Base-by-base conservation (phyloP, 1,284 basidiomycete species). In the Malassezia psittaci region DNA sequence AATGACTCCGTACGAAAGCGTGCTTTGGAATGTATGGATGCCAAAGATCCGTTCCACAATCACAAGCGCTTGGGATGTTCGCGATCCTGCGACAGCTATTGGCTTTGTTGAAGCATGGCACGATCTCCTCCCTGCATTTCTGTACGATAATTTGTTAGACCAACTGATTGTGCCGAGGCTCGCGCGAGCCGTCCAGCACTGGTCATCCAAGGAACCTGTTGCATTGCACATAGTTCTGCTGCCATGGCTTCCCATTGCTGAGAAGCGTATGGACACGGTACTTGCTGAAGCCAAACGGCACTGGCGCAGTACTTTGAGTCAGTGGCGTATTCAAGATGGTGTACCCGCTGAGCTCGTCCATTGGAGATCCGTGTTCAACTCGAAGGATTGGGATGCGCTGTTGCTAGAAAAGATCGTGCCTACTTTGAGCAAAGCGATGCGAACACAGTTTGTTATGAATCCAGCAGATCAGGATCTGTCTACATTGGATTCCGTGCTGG, bases 81-180 rank as follows among this genome's bases (percentile, higher is more conserved):
- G 81, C 39, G 77, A 83, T 36, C 84, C 90, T 2, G 78, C 82
- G 9, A 82, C 85, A 8, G 88, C 85, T 4, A 83, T 96, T 33
- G 82, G 81, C 37, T 78, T 99, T 1, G 86, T 90, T 70, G 87
- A 94, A 74, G 80, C 84, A 0, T 98, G 94, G 94, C 82, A 83
- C 2, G 79, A 82, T 0, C 82, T 94, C 51, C 79, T 98, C 1
- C 94, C 94, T 0, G 79, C 80, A 0, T 99, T 96, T 76, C 84
- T 98, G 59, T 82, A 82, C 42, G 93, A 98, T 77, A 99, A 98
- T 72, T 79, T 98, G 54, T 81, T 96, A 54, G 90, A 96, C 68
- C 94, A 99, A 75, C 83, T 99, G 29, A 81, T 98, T 40, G 77
- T 98, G 15, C 94, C 94, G 1, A 96, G 96, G 75, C 81, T 99